Conservation (phyloP, 257 asterid species). For the Penstemon newberryi region DNA sequence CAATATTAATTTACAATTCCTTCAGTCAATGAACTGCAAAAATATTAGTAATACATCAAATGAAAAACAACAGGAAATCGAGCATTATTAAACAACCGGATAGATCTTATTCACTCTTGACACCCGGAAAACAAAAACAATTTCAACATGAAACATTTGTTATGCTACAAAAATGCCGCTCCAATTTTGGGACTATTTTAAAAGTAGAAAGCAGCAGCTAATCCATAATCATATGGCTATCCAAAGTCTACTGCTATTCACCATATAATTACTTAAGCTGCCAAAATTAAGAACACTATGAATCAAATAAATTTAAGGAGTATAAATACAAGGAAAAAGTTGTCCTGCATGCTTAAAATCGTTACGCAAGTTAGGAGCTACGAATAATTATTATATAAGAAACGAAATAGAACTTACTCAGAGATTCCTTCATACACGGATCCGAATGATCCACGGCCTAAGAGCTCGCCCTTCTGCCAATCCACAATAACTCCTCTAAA, state of each 20-base stretch:
- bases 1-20: not conserved
- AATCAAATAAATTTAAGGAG: not conserved
- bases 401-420: slow-evolving; percentile 54
- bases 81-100: not conserved
- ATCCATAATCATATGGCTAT: slow-evolving; percentile 20
- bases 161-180: no score
- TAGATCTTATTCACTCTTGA: not conserved
- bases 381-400: not conserved
- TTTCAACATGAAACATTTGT: no score
- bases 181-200: not conserved
- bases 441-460: slow-evolving; percentile 98
- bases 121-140: no score
- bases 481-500: slow-evolving; percentile 50
- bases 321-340: not conserved
- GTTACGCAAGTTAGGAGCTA: not conserved
- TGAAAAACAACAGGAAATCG: no score
- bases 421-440: slow-evolving; percentile 93
- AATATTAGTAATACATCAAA: no score
- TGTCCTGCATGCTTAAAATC: not conserved
- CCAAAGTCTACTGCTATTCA: not conserved
- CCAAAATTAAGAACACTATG: not conserved
- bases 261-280: slow-evolving; percentile 16
- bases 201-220: not conserved
- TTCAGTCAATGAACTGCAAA: not conserved
- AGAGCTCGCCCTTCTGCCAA: slow-evolving; percentile 87